Evolutionary conservation across 2,329 filamentous ascomycete species (phyloP), one percentile per base, ranked within the genome.

Genomic region (Penicillium sp.): DNA sequence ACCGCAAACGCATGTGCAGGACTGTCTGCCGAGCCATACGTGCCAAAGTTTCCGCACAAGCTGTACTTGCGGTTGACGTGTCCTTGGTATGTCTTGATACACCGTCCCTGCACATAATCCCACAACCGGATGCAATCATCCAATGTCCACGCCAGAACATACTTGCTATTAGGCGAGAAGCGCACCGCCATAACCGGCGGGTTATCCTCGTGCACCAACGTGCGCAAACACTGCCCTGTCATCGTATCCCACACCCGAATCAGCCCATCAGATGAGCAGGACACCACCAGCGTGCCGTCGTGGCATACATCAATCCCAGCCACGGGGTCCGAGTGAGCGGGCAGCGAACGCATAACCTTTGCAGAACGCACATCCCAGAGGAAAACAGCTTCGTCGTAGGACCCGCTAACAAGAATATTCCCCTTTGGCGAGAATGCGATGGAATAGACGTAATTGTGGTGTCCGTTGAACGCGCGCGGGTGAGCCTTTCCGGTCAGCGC

Each of bases 371-470:
- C 90, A 71, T 99, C 94, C 94, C 94, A 99, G 5, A 99, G 75
- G 62, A 96, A 97, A 0, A 99, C 91, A 4, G 94, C 94, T 77
- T 99, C 94, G 64, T 99, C 94, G 74, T 97, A 97, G 62, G 90
- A 95, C 12, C 94, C 94, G 63, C 90, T 95, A 16, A 92, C 94
- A 33, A 99, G 83, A 69, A 97, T 96, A 68, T 99, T 99, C 23
- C 94, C 94, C 72, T 97, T 97, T 1, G 94, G 94, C n/a, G 90
- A 93, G 72, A 97, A 97, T 5, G 92, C 91, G 33, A 99, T 79
- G 51, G 88, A 91, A 74, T 96, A 96, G 30, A 99, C 87, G 73
- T 97, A 97, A 74, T 95, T 97, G 72, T 97, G 91, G 67, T 99
- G 94, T 2, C 94, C 93, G 23, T 89, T 80, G 62, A 97, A 79